Conservation (phyloP, 2,329 filamentous ascomycete genomes). For the Trichothecium roseum region DNA sequence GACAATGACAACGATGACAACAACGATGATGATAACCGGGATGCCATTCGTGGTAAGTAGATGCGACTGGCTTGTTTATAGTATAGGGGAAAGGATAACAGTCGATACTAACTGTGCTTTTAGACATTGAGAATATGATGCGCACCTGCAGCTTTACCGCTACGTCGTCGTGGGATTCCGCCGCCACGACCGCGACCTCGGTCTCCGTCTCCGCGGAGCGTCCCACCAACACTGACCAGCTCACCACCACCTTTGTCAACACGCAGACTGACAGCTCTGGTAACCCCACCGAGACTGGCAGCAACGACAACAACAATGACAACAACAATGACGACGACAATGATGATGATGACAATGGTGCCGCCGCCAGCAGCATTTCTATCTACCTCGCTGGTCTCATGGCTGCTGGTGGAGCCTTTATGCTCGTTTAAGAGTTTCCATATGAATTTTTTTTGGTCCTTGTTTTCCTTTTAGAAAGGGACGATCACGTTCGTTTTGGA, state of each 20-base stretch:
- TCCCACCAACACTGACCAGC: conserved; percentile 19
- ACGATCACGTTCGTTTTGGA: too few species aligned
- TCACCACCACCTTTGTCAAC: conserved; percentile 22
- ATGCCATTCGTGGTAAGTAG: neutral
- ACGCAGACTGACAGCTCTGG: neutral
- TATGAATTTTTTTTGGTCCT: too few species aligned
- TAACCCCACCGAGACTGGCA: neutral
- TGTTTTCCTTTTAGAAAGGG: too few species aligned
- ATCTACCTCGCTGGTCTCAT: conserved; percentile 3
- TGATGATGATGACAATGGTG: conserved; percentile 1
- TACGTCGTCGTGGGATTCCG: conserved; percentile 13
- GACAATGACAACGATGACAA: conserved; percentile 2
- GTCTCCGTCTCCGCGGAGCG: conserved; percentile 20
- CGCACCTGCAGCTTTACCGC: conserved; percentile 22
- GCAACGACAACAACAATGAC: neutral
- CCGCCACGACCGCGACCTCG: conserved; percentile 14
- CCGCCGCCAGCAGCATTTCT: conserved; percentile 2
- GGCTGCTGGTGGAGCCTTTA: conserved; percentile 1
- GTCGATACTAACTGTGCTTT: fast-evolving
- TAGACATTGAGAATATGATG: conserved; percentile 25
- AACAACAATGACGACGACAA: conserved; percentile 2
- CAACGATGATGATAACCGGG: conserved; percentile 3
- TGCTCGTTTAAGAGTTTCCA: neutral
- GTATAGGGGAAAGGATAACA: too few species aligned
- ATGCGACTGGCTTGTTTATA: neutral